A percentile compares a stretch with the other conserved stretches of the same genome.
These are phyloP conservation scores for Penstemon davidsonii DNA, from an alignment of 257 asterid species.

Conservation along the genomic window DNA sequence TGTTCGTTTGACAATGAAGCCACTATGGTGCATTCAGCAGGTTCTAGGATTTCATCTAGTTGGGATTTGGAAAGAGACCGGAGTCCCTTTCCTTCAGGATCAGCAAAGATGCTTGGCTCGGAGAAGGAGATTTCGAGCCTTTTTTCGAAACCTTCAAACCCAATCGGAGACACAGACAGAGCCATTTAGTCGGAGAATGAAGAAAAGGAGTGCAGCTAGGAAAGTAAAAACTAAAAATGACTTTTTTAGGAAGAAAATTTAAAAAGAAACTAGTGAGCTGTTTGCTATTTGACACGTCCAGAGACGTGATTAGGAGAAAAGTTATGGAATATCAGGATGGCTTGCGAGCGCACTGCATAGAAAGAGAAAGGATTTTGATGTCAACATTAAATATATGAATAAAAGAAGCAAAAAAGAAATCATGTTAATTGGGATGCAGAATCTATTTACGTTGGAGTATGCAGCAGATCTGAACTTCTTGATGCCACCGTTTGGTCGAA, in stretches of 20 bases:
- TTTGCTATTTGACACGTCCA: conserved; percentile 40
- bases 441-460: conserved; percentile 77
- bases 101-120: conserved; percentile 71
- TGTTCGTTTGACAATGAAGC: conserved; percentile 56
- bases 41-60: conserved; percentile 64
- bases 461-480: conserved; percentile 97
- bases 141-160: conserved; percentile 86
- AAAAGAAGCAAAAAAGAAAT: neutral
- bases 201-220: conserved; percentile 60
- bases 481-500: conserved; percentile 96
- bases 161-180: conserved; percentile 61
- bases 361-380: neutral
- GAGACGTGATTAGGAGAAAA: conserved; percentile 38
- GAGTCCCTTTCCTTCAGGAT: conserved; percentile 79
- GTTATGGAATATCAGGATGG: conserved; percentile 73
- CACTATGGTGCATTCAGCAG: conserved; percentile 93
- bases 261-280: too few relatives aligned
- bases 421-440: neutral
- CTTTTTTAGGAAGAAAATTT: too few relatives aligned
- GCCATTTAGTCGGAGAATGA: conserved; percentile 60
- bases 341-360: conserved; percentile 91
- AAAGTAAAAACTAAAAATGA: conserved; percentile 32
- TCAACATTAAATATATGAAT: neutral
- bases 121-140: conserved; percentile 75
- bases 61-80: conserved; percentile 64